Percentiles rank a stretch among this genome's conserved stretches.
Conservation (phyloP, 345 rosid genomes). For the Hibiscus tridactylites region DNA sequence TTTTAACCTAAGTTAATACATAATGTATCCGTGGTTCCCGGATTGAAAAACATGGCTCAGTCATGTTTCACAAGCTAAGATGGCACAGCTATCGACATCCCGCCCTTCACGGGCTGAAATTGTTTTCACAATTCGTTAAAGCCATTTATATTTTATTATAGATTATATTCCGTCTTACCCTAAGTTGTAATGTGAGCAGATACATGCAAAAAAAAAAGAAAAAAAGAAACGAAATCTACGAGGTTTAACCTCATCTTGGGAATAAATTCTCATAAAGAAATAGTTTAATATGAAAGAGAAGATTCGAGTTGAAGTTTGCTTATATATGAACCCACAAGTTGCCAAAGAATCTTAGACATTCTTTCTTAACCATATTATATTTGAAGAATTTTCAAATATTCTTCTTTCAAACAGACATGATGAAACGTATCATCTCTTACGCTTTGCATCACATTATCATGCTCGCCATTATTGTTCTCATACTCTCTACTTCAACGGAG, state of each 20-base stretch:
- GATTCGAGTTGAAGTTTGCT: neutral
- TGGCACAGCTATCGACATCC: neutral
- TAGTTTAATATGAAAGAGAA: neutral
- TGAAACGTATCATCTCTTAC: conserved; percentile 8
- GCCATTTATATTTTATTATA: neutral
- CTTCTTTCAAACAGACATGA: neutral
- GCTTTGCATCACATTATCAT: too few species aligned
- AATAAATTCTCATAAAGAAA: neutral
- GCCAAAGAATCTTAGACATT: neutral
- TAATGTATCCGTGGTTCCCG: neutral
- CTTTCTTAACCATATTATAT: neutral
- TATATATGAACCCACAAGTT: neutral
- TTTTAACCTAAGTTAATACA: too few species aligned
- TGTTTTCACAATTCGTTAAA: neutral
- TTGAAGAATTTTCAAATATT: too few species aligned
- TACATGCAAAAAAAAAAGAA: too few species aligned
- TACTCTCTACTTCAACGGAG: conserved; percentile 3
- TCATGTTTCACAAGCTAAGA: neutral
- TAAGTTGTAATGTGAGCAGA: neutral
- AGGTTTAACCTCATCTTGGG: neutral
- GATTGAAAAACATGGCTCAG: neutral
- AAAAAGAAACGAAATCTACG: neutral
- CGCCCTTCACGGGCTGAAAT: neutral
- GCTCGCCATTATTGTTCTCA: conserved; percentile 4
- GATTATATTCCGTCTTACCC: neutral